Conservation (phyloP, 1,284 basidiomycete species). For the Ceratobasidium sp. region DNA sequence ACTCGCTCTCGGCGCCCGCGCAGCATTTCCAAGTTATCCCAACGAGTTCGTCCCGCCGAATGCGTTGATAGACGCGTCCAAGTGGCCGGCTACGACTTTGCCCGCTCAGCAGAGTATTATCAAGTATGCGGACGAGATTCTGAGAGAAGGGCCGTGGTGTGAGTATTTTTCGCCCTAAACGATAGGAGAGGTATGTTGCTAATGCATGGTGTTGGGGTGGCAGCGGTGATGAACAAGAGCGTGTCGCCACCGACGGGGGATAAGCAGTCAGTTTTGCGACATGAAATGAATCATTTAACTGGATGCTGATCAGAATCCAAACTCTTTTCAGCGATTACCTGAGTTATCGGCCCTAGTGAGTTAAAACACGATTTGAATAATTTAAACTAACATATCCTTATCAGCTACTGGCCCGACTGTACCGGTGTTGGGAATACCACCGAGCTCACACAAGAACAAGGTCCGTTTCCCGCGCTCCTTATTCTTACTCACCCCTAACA, state of each 20-base stretch:
- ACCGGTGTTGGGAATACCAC: slow-evolving; percentile 45
- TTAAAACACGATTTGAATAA: background rate
- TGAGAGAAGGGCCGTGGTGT: slow-evolving; percentile 63
- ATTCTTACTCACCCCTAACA: background rate
- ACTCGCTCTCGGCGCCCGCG: background rate
- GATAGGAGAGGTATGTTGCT: background rate
- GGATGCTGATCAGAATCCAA: background rate
- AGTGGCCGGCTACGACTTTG: slow-evolving; percentile 51
- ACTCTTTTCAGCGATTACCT: slow-evolving; percentile 43
- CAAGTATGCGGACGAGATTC: slow-evolving; percentile 57
- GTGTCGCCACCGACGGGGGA: slow-evolving; percentile 47
- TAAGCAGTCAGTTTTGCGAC: slow-evolving; percentile 41
- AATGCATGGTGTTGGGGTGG: background rate
- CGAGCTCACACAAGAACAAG: slow-evolving; percentile 45
- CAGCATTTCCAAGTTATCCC: slow-evolving; percentile 54
- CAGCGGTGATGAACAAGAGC: slow-evolving; percentile 50
- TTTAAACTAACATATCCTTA: background rate
- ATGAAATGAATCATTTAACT: background rate
- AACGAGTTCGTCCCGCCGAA: slow-evolving; percentile 64
- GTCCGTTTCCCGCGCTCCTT: background rate
- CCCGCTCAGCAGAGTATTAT: slow-evolving; percentile 57
- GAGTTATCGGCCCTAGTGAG: slow-evolving; percentile 45
- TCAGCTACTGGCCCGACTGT: slow-evolving; percentile 45
- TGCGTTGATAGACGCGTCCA: slow-evolving; percentile 54
- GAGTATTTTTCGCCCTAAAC: slow-evolving; percentile 46